Percentiles rank a stretch among this genome's conserved stretches.
phyloP scores from a whole-genome alignment of 495 filamentous ascomycete species.

The Paragyromitra xinjiangensis region DNA sequence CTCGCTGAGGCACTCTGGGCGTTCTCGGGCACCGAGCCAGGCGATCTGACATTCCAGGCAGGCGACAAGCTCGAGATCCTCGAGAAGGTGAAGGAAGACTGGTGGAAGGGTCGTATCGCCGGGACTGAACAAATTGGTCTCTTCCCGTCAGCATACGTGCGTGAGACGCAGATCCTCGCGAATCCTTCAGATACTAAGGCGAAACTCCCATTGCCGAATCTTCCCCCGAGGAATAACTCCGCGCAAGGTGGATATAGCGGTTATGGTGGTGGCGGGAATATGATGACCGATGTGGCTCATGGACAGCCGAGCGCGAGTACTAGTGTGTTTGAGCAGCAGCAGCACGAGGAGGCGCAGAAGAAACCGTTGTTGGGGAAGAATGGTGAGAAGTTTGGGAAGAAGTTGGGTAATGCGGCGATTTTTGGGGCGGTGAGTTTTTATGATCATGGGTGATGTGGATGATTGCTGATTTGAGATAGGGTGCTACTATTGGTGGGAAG shows the following conservation, averaged over 20 bases:
- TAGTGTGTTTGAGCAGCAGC: constrained; percentile 52
- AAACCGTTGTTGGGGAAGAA: constrained; percentile 64
- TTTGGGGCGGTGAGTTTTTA: constrained; percentile 61
- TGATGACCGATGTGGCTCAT: constrained; percentile 57
- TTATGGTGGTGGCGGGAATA: constrained; percentile 54
- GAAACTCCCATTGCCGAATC: constrained; percentile 37
- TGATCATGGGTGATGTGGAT: not conserved
- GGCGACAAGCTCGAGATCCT: constrained; percentile 80
- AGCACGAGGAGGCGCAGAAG: constrained; percentile 53
- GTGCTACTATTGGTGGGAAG: constrained; percentile 86
- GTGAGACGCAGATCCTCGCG: constrained; percentile 59
- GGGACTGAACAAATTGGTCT: constrained; percentile 83
- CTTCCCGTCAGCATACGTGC: constrained; percentile 90
- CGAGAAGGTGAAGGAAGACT: constrained; percentile 94
- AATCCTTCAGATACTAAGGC: constrained; percentile 9
- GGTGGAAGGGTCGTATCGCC: constrained; percentile 89
- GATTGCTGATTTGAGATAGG: constrained; percentile 52
- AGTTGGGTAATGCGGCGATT: constrained; percentile 74
- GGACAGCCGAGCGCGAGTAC: constrained; percentile 15
- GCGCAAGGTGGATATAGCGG: constrained; percentile 10
- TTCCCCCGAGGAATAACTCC: constrained; percentile 28
- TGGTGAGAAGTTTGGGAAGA: constrained; percentile 81
- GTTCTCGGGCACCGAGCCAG: constrained; percentile 78
- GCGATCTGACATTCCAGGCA: constrained; percentile 77
- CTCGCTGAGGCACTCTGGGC: constrained; percentile 83